Evolutionary conservation across 1,139 yeast genomes (phyloP).

Genomic region (Zygoascus sp.): DNA sequence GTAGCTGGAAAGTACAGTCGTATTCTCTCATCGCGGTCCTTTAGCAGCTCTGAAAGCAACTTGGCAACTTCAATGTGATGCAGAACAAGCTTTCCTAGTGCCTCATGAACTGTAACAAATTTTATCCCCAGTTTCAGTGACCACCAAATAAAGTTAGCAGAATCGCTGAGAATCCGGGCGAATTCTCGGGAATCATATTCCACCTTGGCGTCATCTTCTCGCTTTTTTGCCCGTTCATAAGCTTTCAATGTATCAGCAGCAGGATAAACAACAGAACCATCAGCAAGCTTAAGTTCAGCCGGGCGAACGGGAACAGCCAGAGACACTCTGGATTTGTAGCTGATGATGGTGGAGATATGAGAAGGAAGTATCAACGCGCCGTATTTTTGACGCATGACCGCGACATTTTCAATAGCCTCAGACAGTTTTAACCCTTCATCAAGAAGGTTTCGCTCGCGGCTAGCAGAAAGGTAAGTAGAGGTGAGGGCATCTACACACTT

Average conservation of each 20-base stretch:
- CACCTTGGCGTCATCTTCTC: background rate
- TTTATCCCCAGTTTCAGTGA: slow-evolving; percentile 1
- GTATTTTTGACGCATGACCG: background rate
- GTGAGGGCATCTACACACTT: background rate
- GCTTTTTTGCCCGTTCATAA: background rate
- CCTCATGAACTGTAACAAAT: slow-evolving; percentile 10
- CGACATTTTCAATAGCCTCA: background rate
- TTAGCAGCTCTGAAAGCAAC: background rate
- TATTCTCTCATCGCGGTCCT: background rate
- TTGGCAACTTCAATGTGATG: slow-evolving; percentile 1
- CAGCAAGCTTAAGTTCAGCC: background rate
- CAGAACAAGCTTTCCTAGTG: slow-evolving; percentile 7
- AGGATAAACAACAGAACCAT: background rate
- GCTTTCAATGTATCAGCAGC: background rate
- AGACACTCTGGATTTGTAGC: slow-evolving; percentile 1
- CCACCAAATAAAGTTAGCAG: slow-evolving; percentile 10
- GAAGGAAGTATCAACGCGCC: background rate
- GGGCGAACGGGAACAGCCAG: background rate
- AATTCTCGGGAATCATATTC: slow-evolving; percentile 1
- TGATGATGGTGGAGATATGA: slow-evolving; percentile 10
- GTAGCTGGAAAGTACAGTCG: slow-evolving; percentile 6
- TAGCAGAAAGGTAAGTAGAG: background rate
- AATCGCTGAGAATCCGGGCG: background rate
- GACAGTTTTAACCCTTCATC: background rate
- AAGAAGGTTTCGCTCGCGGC: background rate